Evolutionary conservation across 164 flowering plant genomes (phyloP), one percentile per base, ranked within the genome.

Genomic region (Protea cynaroides): DNA sequence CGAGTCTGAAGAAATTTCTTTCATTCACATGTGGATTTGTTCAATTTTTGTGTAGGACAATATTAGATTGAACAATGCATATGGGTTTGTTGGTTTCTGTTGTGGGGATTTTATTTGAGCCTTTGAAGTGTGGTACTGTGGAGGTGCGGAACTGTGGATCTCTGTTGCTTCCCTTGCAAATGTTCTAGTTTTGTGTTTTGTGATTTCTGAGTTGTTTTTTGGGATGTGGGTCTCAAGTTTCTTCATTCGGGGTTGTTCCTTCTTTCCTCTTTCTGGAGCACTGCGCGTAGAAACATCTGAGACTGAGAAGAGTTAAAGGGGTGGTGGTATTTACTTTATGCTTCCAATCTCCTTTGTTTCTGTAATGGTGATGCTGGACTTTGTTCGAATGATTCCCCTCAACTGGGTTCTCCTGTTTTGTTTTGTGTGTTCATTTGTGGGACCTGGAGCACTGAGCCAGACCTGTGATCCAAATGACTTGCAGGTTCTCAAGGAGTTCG

Each of bases 401-500:
- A 74, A 73, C 60, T 78, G 81, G 84, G 71, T 77, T 6, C 70
- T 83, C 69, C 61, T 78, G 60, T 72, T 71, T 64, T 79, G 59
- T 57, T 72, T 79, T 36, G n/a, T 79, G 34, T 75, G 73, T 61
- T 77, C 80, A 54, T 71, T 63, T 64, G 63, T 69, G 76, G 64
- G 76, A 47, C 61, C 68, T 44, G 64, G 70, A 69, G 59, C 75
- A 49, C 58, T 63, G 19, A 37, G 57, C 36, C 79, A 47, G 65
- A 57, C 67, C 25, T 90, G 92, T 67, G 71, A 87, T 75, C 78
- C 79, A 7, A 70, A 64, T 53, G 95, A 88, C 70, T 43, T 80
- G 40, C 43, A 44, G 63, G 92, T 92, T 11, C 58, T 91, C 71
- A 75, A 72, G 71, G 82, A 83, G 63, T 85, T 91, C 60, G 86